Base-by-base conservation (phyloP, 371 early-diverging fungal genomes). In the Fennellomyces sp. region DNA sequence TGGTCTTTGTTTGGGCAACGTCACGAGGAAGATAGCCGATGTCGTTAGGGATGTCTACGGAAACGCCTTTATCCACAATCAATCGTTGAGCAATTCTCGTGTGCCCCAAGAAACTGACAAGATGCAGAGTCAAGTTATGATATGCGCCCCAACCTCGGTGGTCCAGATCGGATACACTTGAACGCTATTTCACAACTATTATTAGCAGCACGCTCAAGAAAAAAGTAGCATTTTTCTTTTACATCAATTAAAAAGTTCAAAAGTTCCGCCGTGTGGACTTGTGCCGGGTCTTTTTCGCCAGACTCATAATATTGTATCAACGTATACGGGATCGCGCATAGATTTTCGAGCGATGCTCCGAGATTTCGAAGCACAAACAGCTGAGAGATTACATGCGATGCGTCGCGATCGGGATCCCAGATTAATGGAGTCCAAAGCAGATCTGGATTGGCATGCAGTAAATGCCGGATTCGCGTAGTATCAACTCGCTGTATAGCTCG, bases 381-480 rank as follows among this genome's bases (percentile, higher is more conserved):
- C 27, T 65, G 65, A 8, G 15, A n/a, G 45, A 56, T 54, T 3
- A 60, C 52, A 55, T 64, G 64, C 8, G 64, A 57, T 4, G 60
- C 60, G 21, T 60, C 60, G 17, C 51, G 45, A 29, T 61, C 54
- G 25, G 61, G 61, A 54, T 61, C 55, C 61, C 55, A 52, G 26
- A 21, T 21, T 19, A 62, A 35, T 36, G 77, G 69, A 23, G 58
- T 68, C 72, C 72, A 77, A 41, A 71, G 51, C 50, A 77, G 36
- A 21, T 67, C 70, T 17, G 68, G 69, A 56, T 73, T 58, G 5
- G 52, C 49, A 26, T 52, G 19, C 2, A 69, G 23, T 17, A 71
- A 49, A 27, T 11, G 36, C 26, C 66, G 49, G 0, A 67, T 58
- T 25, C 48, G 57, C 28, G 42, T 41, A 3, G 64, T 48, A 51